Evolutionary conservation across 1,139 yeast species (phyloP).

Genomic region (Suzukiozyma palmioleophila): DNA sequence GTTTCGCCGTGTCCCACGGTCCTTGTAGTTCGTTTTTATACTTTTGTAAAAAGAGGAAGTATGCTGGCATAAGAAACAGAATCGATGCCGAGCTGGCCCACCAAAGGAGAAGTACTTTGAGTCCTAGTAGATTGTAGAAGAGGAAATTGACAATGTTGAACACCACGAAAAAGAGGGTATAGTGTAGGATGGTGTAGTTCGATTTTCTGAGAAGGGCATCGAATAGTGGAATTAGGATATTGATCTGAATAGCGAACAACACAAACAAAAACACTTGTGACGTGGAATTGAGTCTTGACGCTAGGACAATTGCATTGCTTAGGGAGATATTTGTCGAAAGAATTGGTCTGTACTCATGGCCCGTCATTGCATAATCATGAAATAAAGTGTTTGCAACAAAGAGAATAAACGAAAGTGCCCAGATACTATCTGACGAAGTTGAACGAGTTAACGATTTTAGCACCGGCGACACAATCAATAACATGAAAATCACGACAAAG

Average conservation of each 20-base stretch:
- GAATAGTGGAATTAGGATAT: constrained; percentile 69
- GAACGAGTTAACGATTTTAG: constrained; percentile 83
- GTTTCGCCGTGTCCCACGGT: constrained; percentile 91
- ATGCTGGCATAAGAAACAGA: constrained; percentile 59
- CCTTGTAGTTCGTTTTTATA: constrained; percentile 88
- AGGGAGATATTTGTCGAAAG: constrained; percentile 79
- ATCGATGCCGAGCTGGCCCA: constrained; percentile 42
- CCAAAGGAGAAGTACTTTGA: constrained; percentile 46
- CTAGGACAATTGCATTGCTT: constrained; percentile 84
- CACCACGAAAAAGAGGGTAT: constrained; percentile 23
- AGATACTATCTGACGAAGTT: constrained; percentile 89
- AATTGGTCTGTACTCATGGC: constrained; percentile 46
- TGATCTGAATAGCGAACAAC: constrained; percentile 64
- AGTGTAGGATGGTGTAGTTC: constrained; percentile 24
- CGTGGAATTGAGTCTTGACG: constrained; percentile 74
- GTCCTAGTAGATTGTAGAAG: constrained; percentile 15
- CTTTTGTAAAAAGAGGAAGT: constrained; percentile 67
- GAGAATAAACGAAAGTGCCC: constrained; percentile 85
- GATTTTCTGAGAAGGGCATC: constrained; percentile 53
- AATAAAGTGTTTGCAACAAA: constrained; percentile 62
- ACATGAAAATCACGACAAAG: constrained; percentile 59
- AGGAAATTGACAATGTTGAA: constrained; percentile 20
- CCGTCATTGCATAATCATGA: constrained; percentile 58
- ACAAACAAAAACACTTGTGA: constrained; percentile 79
- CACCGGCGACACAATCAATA: constrained; percentile 82